These are phyloP conservation scores for Cicer pinnatifidum DNA, from an alignment of 306 rosid species.

Conservation along the genomic window DNA sequence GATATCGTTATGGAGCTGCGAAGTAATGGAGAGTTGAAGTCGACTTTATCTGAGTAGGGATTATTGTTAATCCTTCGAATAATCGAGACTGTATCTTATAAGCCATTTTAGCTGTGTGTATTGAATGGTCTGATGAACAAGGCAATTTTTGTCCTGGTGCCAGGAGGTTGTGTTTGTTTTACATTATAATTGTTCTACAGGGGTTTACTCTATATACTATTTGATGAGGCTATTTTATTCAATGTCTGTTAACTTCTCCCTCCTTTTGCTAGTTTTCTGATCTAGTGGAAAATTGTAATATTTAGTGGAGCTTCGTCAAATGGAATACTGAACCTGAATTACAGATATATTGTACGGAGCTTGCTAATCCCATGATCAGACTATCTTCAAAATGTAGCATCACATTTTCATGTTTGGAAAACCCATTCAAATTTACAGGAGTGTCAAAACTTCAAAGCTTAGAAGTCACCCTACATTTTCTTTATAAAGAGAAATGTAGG, in stretches of 20 bases:
- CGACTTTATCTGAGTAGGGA: slow-evolving; percentile 68
- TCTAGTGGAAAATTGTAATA: not conserved
- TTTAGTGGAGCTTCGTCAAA: slow-evolving; percentile 11
- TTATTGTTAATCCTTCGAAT: slow-evolving; percentile 41
- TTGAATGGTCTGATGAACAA: slow-evolving; percentile 39
- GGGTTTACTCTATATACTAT: slow-evolving; percentile 35
- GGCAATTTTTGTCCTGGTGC: slow-evolving; percentile 44
- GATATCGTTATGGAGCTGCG: slow-evolving; percentile 82
- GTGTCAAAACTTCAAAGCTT: not conserved
- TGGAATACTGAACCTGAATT: slow-evolving; percentile 5
- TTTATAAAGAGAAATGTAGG: no score
- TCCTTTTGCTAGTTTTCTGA: slow-evolving; percentile 24
- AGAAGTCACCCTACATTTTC: not conserved
- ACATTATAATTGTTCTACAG: slow-evolving; percentile 42
- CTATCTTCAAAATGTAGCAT: not conserved
- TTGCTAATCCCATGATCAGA: not conserved
- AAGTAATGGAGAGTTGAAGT: slow-evolving; percentile 75
- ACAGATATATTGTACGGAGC: not conserved
- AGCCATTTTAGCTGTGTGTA: slow-evolving; percentile 36
- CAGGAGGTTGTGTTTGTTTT: slow-evolving; percentile 47
- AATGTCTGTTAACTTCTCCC: not conserved
- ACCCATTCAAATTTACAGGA: not conserved
- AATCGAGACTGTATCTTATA: slow-evolving; percentile 34
- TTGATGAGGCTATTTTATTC: slow-evolving; percentile 22
- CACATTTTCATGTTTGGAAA: not conserved